phyloP scores from a whole-genome alignment of 2,329 filamentous ascomycete genomes.

The Gliomastix tumulicola region DNA sequence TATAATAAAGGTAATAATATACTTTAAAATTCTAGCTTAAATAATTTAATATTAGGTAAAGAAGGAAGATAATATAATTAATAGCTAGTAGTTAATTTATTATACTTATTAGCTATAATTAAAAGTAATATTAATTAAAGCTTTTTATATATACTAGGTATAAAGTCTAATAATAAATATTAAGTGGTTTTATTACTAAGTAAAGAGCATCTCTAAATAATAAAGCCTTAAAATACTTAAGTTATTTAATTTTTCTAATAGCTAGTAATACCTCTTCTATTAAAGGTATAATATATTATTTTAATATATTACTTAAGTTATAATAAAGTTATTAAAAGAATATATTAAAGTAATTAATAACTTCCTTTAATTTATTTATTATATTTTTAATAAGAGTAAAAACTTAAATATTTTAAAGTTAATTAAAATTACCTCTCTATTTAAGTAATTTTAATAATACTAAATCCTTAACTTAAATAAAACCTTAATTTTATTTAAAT shows the following conservation, averaged over 20 bases:
- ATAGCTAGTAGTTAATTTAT: neutral
- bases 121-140: neutral
- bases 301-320: neutral
- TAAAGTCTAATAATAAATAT: neutral
- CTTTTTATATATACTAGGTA: neutral
- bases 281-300: neutral
- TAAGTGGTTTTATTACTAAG: neutral
- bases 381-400: neutral
- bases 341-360: neutral
- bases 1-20: neutral
- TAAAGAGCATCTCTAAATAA: neutral
- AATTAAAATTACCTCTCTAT: neutral
- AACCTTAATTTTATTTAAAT: neutral
- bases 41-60: neutral
- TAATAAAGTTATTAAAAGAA: neutral
- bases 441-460: neutral
- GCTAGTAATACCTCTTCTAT: neutral
- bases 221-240: neutral
- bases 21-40: neutral
- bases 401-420: no score
- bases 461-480: neutral
- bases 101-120: neutral
- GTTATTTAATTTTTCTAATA: no score
- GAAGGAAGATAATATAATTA: neutral
- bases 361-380: neutral